Percentiles rank a stretch among this genome's conserved stretches.
Evolutionary conservation across 768 basidiomycete species (phyloP).

Genomic region (Daedaleopsis sinensis): DNA sequence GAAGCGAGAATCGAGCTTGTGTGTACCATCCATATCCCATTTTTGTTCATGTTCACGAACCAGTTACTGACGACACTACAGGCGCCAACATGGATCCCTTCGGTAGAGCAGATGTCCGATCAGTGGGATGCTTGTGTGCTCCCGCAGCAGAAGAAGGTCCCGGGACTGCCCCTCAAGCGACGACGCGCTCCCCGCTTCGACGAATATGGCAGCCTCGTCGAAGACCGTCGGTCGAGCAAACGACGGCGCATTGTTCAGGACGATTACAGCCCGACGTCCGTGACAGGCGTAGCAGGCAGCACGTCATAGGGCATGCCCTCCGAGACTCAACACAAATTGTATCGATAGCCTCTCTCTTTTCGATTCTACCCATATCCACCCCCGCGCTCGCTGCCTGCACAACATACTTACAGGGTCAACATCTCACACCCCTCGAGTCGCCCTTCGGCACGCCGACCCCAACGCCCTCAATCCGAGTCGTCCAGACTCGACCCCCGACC

Average conservation of each 20-base stretch:
- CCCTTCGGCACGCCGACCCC: no score
- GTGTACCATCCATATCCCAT: conserved; percentile 17
- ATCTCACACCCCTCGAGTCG: no score
- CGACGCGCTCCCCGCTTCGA: conserved; percentile 37
- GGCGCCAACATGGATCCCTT: background rate
- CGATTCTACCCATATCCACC: no score
- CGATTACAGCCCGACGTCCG: background rate
- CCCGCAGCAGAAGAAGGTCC: conserved; percentile 31
- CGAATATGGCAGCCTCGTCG: conserved; percentile 38
- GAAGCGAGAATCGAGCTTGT: conserved; percentile 47
- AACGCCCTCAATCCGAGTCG: no score
- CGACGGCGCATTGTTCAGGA: conserved; percentile 20
- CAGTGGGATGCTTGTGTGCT: background rate
- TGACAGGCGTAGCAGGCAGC: background rate
- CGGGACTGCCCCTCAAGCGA: conserved; percentile 39
- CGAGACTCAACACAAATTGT: background rate
- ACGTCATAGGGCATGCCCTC: background rate
- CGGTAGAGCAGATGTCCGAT: background rate
- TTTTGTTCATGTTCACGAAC: background rate
- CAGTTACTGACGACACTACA: background rate
- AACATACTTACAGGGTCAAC: no score
- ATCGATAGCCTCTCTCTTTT: no score
- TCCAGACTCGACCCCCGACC: no score
- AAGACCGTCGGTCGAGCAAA: conserved; percentile 13
- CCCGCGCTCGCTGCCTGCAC: no score